Conservation (phyloP, 2,329 filamentous ascomycete species). For the Alternaria conjuncta region DNA sequence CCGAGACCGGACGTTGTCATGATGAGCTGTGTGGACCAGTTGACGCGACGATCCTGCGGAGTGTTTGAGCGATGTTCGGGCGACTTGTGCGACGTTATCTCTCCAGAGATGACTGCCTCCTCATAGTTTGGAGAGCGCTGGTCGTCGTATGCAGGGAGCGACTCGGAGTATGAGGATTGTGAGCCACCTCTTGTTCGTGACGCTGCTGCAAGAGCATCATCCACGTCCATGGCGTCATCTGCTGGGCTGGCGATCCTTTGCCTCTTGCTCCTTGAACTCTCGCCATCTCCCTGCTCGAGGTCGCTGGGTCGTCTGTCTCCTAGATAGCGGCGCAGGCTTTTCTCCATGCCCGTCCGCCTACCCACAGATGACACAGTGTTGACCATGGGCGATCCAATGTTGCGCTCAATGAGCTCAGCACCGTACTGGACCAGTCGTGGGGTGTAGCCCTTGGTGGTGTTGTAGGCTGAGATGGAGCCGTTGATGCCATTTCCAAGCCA, state of each 20-base stretch:
- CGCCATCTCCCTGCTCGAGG: slow-evolving; percentile 53
- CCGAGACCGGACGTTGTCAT: slow-evolving; percentile 91
- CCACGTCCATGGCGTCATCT: slow-evolving; percentile 56
- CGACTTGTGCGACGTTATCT: slow-evolving; percentile 31
- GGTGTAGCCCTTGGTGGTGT: slow-evolving; percentile 86
- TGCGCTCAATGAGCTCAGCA: slow-evolving; percentile 88
- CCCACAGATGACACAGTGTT: slow-evolving; percentile 86
- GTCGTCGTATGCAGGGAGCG: slow-evolving; percentile 84
- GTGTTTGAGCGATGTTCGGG: slow-evolving; percentile 25
- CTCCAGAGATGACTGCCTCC: slow-evolving; percentile 54
- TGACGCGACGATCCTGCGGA: slow-evolving; percentile 49
- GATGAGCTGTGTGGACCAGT: slow-evolving; percentile 83
- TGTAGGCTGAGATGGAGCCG: slow-evolving; percentile 83
- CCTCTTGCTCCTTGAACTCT: slow-evolving; percentile 48
- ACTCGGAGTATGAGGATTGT: slow-evolving; percentile 72
- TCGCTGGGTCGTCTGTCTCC: slow-evolving; percentile 59
- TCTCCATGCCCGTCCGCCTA: slow-evolving; percentile 85
- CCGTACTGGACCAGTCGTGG: slow-evolving; percentile 85
- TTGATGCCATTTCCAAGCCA: slow-evolving; percentile 85
- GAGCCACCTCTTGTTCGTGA: slow-evolving; percentile 60
- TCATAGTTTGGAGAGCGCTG: slow-evolving; percentile 77
- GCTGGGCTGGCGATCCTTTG: slow-evolving; percentile 51
- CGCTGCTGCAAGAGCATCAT: slow-evolving; percentile 46
- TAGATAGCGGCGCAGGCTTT: slow-evolving; percentile 84
- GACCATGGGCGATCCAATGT: slow-evolving; percentile 79